A percentile compares a stretch with the other conserved stretches of the same genome.
Evolutionary conservation across 1,284 basidiomycete species (phyloP).

Genomic region (Cutaneotrichosporon sp.): DNA sequence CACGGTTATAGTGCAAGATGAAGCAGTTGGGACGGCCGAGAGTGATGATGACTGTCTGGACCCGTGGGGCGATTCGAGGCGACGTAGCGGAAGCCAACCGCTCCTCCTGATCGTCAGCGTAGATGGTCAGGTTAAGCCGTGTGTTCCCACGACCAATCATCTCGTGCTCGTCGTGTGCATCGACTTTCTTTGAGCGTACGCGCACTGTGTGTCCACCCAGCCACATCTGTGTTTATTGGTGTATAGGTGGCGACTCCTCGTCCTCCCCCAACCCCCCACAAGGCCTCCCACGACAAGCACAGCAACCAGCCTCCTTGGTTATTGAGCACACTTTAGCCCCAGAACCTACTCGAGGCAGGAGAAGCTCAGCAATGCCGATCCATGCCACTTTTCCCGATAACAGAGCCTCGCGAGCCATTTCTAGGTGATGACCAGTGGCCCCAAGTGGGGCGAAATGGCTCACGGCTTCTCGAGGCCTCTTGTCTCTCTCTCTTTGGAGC

Average conservation of each 20-base stretch:
- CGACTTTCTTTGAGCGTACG: neutral
- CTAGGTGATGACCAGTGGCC: neutral
- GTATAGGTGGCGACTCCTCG: neutral
- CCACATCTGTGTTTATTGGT: neutral
- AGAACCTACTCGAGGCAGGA: neutral
- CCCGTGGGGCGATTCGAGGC: neutral
- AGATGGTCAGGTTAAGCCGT: constrained; percentile 6
- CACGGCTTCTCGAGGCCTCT: neutral
- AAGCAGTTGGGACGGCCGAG: neutral
- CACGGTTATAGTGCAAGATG: neutral
- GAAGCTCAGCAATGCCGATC: neutral
- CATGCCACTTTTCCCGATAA: neutral
- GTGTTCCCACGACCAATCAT: constrained; percentile 5
- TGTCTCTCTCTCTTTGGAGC: neutral
- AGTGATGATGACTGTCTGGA: constrained; percentile 2
- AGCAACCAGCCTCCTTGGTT: neutral
- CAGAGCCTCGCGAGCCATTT: neutral
- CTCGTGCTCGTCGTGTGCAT: neutral
- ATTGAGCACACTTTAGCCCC: neutral
- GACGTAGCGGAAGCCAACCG: neutral
- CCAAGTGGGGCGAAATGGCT: neutral
- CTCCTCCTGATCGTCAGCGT: constrained; percentile 3
- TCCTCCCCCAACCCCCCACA: too few relatives aligned
- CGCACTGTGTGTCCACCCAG: neutral
- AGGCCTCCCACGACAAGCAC: constrained; percentile 5